Conservation (phyloP, 495 filamentous ascomycete genomes). For the Aspergillus hancockii region DNA sequence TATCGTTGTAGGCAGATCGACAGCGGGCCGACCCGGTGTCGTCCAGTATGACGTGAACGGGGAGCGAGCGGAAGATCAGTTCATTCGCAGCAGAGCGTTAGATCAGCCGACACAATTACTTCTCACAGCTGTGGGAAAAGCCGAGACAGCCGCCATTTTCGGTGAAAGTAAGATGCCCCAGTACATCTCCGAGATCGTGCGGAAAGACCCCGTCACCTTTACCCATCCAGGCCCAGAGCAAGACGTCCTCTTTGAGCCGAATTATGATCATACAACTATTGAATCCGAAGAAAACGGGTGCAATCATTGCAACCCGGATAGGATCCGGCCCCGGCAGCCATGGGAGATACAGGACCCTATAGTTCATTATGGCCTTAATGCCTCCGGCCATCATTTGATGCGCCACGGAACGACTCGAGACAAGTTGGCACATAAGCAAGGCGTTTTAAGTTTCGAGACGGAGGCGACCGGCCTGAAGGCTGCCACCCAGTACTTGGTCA, state of each 20-base stretch:
- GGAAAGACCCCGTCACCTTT: slow-evolving; percentile 26
- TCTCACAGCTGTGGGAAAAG: slow-evolving; percentile 29
- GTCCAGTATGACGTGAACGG: slow-evolving; percentile 27
- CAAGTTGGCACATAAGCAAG: slow-evolving; percentile 14
- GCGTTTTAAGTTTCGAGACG: slow-evolving; percentile 39
- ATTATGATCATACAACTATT: slow-evolving; percentile 24
- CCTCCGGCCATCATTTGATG: slow-evolving; percentile 31
- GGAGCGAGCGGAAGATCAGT: slow-evolving; percentile 19
- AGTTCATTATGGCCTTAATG: slow-evolving; percentile 39
- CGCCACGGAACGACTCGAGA: slow-evolving; percentile 26
- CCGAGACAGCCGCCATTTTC: slow-evolving; percentile 25
- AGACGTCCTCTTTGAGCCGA: slow-evolving; percentile 32
- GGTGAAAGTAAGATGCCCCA: slow-evolving; percentile 22
- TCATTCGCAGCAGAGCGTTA: slow-evolving; percentile 25
- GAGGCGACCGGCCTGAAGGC: slow-evolving; percentile 37
- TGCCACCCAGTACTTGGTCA: slow-evolving; percentile 32
- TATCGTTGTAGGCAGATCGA: slow-evolving; percentile 32
- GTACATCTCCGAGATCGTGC: slow-evolving; percentile 26
- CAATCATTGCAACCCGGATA: slow-evolving; percentile 23
- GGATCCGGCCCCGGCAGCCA: slow-evolving; percentile 16
- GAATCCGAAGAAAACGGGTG: slow-evolving; percentile 22
- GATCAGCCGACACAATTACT: slow-evolving; percentile 29
- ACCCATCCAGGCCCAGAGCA: slow-evolving; percentile 21
- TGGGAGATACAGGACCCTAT: slow-evolving; percentile 19
- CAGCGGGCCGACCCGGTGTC: slow-evolving; percentile 20